Evolutionary conservation across 108 stramenopile species (phyloP).

Genomic region (Aurantiochytrium sp.): DNA sequence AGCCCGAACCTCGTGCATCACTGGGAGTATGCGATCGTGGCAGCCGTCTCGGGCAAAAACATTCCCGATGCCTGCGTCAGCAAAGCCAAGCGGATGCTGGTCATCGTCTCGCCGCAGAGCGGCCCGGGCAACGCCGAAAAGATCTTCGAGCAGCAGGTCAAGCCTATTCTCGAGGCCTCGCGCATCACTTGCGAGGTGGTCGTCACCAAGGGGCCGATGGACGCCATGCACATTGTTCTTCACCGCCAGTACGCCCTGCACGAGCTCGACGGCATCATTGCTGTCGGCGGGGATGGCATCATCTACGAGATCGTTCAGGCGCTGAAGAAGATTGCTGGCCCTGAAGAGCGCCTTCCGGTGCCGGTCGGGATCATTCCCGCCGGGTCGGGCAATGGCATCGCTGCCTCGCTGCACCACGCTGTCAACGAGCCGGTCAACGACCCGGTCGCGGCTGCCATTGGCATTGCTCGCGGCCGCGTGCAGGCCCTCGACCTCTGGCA

Average conservation of each 20-base stretch:
- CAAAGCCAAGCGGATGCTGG: background rate
- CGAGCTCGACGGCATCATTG: background rate
- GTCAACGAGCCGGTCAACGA: background rate
- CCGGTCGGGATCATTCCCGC: background rate
- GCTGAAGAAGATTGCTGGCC: background rate
- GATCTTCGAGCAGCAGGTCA: background rate
- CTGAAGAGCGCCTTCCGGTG: background rate
- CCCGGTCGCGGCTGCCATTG: background rate
- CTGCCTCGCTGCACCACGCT: background rate
- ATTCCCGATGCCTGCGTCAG: background rate
- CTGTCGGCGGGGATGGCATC: conserved; percentile 15
- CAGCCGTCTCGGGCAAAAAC: background rate
- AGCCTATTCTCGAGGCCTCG: background rate
- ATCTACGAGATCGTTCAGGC: background rate
- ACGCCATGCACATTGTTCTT: background rate
- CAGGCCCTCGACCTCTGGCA: background rate
- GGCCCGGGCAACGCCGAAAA: background rate
- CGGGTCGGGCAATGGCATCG: background rate
- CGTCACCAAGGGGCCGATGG: background rate
- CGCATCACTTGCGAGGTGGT: background rate
- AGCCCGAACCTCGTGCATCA: background rate
- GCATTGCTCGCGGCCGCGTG: background rate
- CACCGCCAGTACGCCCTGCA: background rate
- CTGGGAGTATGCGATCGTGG: background rate
- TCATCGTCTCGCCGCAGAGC: conserved; percentile 17